These are phyloP conservation scores for Pugionium cornutum DNA, from an alignment of 345 rosid species.

Conservation along the genomic window DNA sequence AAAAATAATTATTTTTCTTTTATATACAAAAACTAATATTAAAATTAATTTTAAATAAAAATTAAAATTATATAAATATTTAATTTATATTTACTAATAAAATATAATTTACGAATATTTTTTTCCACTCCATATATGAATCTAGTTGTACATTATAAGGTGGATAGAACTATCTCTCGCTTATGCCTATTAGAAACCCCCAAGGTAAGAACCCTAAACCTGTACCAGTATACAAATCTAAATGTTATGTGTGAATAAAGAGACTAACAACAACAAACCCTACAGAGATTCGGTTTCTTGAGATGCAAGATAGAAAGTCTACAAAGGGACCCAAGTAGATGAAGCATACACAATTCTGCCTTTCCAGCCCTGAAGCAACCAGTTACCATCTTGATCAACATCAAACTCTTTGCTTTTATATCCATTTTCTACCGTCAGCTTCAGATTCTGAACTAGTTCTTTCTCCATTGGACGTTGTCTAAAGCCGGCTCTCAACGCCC, in stretches of 20 bases:
- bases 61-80: too few species aligned
- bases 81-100: too few species aligned
- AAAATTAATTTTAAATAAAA: too few species aligned
- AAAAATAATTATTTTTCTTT: too few species aligned
- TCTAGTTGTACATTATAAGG: too few species aligned
- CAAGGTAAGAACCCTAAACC: conserved; percentile 16
- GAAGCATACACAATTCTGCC: conserved; percentile 66
- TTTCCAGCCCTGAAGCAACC: conserved; percentile 90
- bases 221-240: conserved; percentile 20
- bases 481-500: conserved; percentile 66
- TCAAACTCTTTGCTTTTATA: conserved; percentile 59
- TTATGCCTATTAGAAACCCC: neutral
- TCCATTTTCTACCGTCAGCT: conserved; percentile 36
- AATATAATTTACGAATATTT: too few species aligned
- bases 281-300: neutral
- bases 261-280: neutral
- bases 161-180: too few species aligned
- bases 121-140: too few species aligned
- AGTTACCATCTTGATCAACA: conserved; percentile 56
- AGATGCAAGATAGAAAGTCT: conserved; percentile 21
- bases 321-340: conserved; percentile 57
- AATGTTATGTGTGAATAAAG: conserved; percentile 5
- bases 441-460: conserved; percentile 47
- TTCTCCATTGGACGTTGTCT: conserved; percentile 52
- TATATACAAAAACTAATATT: too few species aligned